These are phyloP conservation scores for Exophiala lecanii-corni DNA, from an alignment of 2,329 filamentous ascomycete genomes.

Conservation along the genomic window DNA sequence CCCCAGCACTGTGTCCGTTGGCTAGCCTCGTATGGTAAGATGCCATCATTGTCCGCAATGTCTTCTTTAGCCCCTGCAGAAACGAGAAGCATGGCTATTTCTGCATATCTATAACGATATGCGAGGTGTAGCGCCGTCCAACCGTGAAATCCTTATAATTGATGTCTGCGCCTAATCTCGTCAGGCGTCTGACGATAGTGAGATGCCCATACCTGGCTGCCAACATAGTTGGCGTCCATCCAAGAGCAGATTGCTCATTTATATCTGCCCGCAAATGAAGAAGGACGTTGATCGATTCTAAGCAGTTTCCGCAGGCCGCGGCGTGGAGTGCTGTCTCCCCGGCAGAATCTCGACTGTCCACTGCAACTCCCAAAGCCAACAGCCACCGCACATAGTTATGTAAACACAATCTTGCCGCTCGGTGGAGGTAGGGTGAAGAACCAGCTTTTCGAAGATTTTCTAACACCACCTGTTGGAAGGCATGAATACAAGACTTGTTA, in stretches of 20 bases:
- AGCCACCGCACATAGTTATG: neutral
- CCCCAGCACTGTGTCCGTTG: slow-evolving; percentile 3
- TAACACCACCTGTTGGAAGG: neutral
- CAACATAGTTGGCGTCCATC: neutral
- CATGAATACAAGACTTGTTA: slow-evolving; percentile 1
- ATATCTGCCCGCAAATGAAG: slow-evolving; percentile 1
- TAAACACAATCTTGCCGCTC: neutral
- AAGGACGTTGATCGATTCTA: slow-evolving; percentile 1
- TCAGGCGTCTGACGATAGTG: neutral
- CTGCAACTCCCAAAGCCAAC: neutral
- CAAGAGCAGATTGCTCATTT: slow-evolving; percentile 1
- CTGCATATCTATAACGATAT: slow-evolving; percentile 2
- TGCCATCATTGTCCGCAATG: slow-evolving; percentile 5
- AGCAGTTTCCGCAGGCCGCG: neutral
- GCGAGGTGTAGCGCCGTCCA: slow-evolving; percentile 3
- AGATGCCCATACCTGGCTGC: neutral
- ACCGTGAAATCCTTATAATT: slow-evolving; percentile 4
- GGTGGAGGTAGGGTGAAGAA: neutral
- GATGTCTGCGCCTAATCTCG: neutral
- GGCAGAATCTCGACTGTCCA: neutral
- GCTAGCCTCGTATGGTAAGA: slow-evolving; percentile 1
- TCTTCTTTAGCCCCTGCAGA: neutral
- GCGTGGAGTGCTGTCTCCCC: neutral
- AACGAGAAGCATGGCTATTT: slow-evolving; percentile 2
- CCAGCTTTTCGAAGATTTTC: slow-evolving; percentile 1